phyloP scores from a whole-genome alignment of 768 basidiomycete genomes.

The Boletus barrowsii region DNA sequence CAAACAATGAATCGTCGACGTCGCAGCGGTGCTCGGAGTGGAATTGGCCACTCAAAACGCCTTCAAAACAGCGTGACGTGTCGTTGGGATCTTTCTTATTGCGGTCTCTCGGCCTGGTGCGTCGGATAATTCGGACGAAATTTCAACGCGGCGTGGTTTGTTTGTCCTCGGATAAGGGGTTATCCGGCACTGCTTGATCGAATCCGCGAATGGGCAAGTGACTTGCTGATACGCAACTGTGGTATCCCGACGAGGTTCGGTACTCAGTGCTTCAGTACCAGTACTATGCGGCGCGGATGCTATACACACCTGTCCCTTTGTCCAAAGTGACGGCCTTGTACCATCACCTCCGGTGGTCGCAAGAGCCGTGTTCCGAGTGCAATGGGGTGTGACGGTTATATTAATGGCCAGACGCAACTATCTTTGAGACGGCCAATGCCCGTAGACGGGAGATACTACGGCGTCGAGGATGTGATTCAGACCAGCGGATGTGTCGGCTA shows the following conservation, averaged over 20 bases:
- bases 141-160: constrained; percentile 23
- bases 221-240: background rate
- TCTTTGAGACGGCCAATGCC: constrained; percentile 5
- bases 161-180: constrained; percentile 32
- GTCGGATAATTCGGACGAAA: constrained; percentile 12
- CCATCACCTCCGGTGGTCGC: constrained; percentile 17
- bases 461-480: constrained; percentile 2
- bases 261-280: background rate
- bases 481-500: background rate
- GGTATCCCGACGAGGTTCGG: background rate
- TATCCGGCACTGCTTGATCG: constrained; percentile 24
- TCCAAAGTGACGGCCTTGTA: background rate
- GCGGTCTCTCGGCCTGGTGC: background rate
- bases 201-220: constrained; percentile 8
- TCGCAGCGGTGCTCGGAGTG: constrained; percentile 18
- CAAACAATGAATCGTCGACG: constrained; percentile 22
- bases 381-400: constrained; percentile 20
- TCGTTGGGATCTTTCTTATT: background rate
- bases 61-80: constrained; percentile 8
- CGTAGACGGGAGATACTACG: background rate
- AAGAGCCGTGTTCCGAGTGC: constrained; percentile 13
- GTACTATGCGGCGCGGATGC: background rate
- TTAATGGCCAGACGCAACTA: constrained; percentile 16
- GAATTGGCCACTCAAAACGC: constrained; percentile 9
- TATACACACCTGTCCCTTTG: constrained; percentile 11